Conservation (phyloP, 257 asterid species). For the Pogostemon cablin region DNA sequence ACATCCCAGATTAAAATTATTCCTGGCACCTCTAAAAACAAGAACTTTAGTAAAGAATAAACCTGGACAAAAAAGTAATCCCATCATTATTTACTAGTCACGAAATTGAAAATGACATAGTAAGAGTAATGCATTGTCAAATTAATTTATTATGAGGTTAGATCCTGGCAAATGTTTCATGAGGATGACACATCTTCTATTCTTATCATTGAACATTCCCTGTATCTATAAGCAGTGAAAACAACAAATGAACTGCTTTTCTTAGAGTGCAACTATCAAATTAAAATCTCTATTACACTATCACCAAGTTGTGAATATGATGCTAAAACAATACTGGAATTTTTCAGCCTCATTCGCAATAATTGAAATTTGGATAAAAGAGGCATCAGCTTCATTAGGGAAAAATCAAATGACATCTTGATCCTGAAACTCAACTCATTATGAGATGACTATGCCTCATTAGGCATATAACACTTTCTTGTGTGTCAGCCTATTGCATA, state of each 20-base stretch:
- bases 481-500: neutral
- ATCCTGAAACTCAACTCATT: neutral
- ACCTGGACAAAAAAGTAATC: conserved; percentile 13
- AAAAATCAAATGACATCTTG: neutral
- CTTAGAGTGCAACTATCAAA: neutral
- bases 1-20: conserved; percentile 10
- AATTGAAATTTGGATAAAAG: neutral
- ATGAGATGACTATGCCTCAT: neutral
- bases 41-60: neutral
- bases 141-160: conserved; percentile 9
- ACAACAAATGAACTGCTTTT: neutral
- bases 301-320: neutral
- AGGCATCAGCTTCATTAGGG: neutral
- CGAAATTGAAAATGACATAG: neutral
- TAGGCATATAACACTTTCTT: neutral
- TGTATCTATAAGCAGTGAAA: neutral
- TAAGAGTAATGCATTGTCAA: conserved; percentile 4
- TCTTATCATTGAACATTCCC: neutral
- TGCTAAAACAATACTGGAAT: neutral
- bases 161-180: neutral
- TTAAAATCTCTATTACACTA: neutral
- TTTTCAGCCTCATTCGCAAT: conserved; percentile 1
- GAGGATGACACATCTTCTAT: conserved; percentile 18
- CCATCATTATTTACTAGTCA: conserved; percentile 15
- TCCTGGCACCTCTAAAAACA: conserved; percentile 9